Percentiles rank a stretch among this genome's conserved stretches.
Evolutionary conservation across 1,284 basidiomycete genomes (phyloP).

Genomic region (Nidula niveotomentosa): DNA sequence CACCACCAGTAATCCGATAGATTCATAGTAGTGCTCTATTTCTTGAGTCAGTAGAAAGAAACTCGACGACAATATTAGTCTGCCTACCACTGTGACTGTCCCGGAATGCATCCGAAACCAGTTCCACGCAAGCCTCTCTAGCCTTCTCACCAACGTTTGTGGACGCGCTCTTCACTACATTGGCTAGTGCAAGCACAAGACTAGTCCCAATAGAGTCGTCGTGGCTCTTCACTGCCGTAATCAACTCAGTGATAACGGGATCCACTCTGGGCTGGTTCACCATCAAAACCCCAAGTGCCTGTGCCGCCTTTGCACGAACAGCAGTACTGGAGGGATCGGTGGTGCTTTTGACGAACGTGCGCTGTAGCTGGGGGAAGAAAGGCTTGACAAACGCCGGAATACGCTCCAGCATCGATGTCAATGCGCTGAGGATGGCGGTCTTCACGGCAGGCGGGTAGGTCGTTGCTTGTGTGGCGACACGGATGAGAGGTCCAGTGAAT

Average conservation of each 20-base stretch:
- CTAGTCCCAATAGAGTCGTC: constrained; percentile 80
- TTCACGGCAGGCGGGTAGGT: constrained; percentile 91
- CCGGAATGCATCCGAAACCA: constrained; percentile 81
- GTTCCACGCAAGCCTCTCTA: constrained; percentile 69
- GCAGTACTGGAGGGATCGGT: constrained; percentile 79
- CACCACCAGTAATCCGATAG: constrained; percentile 68
- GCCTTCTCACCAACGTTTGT: constrained; percentile 80
- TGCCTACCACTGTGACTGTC: constrained; percentile 67
- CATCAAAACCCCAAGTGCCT: constrained; percentile 93
- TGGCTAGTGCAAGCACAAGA: constrained; percentile 74
- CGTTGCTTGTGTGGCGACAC: constrained; percentile 87
- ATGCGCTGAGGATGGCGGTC: constrained; percentile 81
- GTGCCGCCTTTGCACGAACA: constrained; percentile 82
- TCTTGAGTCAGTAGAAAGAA: constrained; percentile 2
- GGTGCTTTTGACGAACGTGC: constrained; percentile 95
- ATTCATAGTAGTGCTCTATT: constrained; percentile 71
- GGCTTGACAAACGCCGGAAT: constrained; percentile 93
- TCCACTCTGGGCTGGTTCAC: constrained; percentile 83
- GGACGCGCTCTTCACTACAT: constrained; percentile 74
- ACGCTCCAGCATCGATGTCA: constrained; percentile 79
- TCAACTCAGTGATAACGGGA: constrained; percentile 87
- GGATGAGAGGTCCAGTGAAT: constrained; percentile 95
- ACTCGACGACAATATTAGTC: neutral
- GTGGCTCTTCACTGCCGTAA: constrained; percentile 64
- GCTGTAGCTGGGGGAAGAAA: constrained; percentile 97